Evolutionary conservation across 345 rosid genomes (phyloP).

Genomic region (Sonneratia caseolaris): DNA sequence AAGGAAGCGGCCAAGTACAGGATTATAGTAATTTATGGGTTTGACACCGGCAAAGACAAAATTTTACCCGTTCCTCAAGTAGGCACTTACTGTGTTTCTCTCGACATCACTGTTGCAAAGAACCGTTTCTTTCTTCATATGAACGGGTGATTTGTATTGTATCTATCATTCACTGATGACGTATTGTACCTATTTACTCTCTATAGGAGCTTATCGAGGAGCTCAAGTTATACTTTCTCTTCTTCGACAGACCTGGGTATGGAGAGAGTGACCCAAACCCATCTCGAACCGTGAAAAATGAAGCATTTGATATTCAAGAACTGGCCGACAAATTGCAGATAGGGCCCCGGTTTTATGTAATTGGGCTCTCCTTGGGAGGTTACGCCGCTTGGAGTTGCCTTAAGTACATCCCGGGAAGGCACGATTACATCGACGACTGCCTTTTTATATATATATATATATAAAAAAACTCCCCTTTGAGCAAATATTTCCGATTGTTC

Average conservation of each 20-base stretch:
- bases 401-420: constrained; percentile 68
- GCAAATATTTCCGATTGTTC: constrained; percentile 1
- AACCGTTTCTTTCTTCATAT: not conserved
- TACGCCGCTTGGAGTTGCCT: constrained; percentile 67
- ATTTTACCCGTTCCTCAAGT: constrained; percentile 46
- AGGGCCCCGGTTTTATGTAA: constrained; percentile 57
- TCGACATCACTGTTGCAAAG: not conserved
- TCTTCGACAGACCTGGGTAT: constrained; percentile 82
- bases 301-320: constrained; percentile 75
- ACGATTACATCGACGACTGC: not conserved
- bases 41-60: constrained; percentile 49
- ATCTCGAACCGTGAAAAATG: constrained; percentile 58
- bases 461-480: constrained; percentile 6
- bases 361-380: constrained; percentile 78
- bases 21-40: constrained; percentile 61
- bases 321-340: constrained; percentile 67
- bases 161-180: not conserved
- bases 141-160: not conserved
- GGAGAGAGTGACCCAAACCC: constrained; percentile 93
- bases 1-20: constrained; percentile 48
- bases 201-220: constrained; percentile 61
- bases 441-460: no score
- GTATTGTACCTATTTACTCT: not conserved
- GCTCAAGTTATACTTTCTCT: constrained; percentile 42
- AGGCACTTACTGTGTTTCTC: not conserved